These are phyloP conservation scores for Hirsutella rhossiliensis DNA, from an alignment of 2,329 filamentous ascomycete genomes.

Conservation along the genomic window DNA sequence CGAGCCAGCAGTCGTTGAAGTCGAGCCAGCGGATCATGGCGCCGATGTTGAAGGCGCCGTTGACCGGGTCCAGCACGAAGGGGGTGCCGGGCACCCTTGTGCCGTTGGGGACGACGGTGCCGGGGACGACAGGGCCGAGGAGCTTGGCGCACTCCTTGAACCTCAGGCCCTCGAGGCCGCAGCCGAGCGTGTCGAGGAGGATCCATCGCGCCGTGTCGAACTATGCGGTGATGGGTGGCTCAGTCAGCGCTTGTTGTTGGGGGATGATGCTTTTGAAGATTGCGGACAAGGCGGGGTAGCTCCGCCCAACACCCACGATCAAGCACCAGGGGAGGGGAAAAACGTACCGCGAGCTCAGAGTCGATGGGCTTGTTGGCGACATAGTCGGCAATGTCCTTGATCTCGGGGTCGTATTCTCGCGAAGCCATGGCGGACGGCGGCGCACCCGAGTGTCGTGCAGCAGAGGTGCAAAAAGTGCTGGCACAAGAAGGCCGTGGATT, in stretches of 20 bases:
- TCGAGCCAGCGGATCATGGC: constrained; percentile 98
- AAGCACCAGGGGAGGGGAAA: background rate
- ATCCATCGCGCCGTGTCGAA: constrained; percentile 95
- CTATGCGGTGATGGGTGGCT: constrained; percentile 28
- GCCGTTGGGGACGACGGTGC: constrained; percentile 84
- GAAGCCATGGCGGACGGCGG: constrained; percentile 37
- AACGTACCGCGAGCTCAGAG: constrained; percentile 81
- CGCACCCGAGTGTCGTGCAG: constrained; percentile 28
- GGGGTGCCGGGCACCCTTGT: constrained; percentile 83
- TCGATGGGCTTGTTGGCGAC: constrained; percentile 85
- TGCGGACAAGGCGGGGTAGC: background rate
- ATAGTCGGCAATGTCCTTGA: constrained; percentile 89
- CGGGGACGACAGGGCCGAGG: constrained; percentile 81
- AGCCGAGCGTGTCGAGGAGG: constrained; percentile 92
- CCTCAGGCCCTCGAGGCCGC: constrained; percentile 85
- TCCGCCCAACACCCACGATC: background rate
- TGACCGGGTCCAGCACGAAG: constrained; percentile 90
- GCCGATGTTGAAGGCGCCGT: constrained; percentile 96
- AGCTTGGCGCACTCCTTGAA: constrained; percentile 96
- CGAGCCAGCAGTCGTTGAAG: constrained; percentile 99
- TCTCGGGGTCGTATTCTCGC: constrained; percentile 76
- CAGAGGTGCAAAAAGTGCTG: constrained; percentile 34
- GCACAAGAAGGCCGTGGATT: constrained; percentile 23
- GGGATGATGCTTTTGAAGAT: background rate
- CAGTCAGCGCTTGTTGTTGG: background rate